Conservation (phyloP, 2,329 filamentous ascomycete genomes). For the Elsinoe batatas region DNA sequence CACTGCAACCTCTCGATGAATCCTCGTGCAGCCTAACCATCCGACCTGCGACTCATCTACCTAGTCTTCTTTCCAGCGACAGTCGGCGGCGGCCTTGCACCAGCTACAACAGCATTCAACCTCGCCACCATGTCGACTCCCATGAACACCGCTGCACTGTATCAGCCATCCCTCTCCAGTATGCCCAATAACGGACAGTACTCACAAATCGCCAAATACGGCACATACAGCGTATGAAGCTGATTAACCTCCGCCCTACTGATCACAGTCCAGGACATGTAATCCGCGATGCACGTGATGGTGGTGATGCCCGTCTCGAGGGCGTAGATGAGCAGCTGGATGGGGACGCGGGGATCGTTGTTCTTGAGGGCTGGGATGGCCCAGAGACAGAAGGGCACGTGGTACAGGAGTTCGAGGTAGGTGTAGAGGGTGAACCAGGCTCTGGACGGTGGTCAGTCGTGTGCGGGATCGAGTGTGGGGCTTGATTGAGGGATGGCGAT, state of each 20-base stretch:
- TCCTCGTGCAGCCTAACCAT: background rate
- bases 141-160: slow-evolving; percentile 31
- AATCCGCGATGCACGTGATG: slow-evolving; percentile 52
- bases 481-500: too few relatives aligned
- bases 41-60: background rate
- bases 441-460: slow-evolving; percentile 18
- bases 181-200: slow-evolving; percentile 14
- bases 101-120: slow-evolving; percentile 18
- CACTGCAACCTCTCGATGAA: background rate
- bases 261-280: slow-evolving; percentile 45
- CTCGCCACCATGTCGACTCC: slow-evolving; percentile 33
- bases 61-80: slow-evolving; percentile 6
- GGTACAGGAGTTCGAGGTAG: slow-evolving; percentile 51
- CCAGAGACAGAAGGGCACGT: slow-evolving; percentile 53
- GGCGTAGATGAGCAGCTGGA: slow-evolving; percentile 52
- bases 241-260: slow-evolving; percentile 37
- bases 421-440: slow-evolving; percentile 50
- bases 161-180: background rate
- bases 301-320: slow-evolving; percentile 53
- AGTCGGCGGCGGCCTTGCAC: background rate
- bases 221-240: slow-evolving; percentile 45
- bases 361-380: slow-evolving; percentile 45
- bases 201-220: slow-evolving; percentile 48
- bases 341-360: slow-evolving; percentile 46
- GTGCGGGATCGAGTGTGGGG: too few relatives aligned